Conservation (phyloP, 768 basidiomycete genomes). For the Gloeostereum incarnatum region DNA sequence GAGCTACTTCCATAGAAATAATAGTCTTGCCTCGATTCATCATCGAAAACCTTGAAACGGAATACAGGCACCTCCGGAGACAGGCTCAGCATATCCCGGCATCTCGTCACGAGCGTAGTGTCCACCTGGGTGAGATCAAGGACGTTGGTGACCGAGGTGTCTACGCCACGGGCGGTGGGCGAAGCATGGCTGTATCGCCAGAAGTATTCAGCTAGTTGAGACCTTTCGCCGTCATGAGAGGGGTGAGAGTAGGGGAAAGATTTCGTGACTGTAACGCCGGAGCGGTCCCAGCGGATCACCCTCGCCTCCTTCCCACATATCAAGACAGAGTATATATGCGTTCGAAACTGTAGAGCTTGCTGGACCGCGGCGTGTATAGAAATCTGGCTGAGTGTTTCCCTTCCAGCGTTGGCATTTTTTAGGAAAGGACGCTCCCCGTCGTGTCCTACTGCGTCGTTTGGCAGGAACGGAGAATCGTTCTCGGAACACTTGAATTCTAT, state of each 20-base stretch:
- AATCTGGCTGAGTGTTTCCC: constrained; percentile 15
- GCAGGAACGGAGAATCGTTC: too few species aligned
- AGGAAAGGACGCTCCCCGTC: too few species aligned
- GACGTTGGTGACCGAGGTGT: constrained; percentile 17
- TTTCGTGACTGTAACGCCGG: constrained; percentile 19
- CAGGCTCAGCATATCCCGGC: too few species aligned
- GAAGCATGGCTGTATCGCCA: constrained; percentile 15
- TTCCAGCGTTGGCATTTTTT: neutral
- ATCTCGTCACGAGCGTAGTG: constrained; percentile 1
- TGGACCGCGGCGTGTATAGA: constrained; percentile 11
- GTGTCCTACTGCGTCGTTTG: too few species aligned
- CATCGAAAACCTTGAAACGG: constrained; percentile 7
- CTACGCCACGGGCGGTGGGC: constrained; percentile 13
- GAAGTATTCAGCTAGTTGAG: constrained; percentile 18
- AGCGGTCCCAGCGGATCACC: constrained; percentile 22
- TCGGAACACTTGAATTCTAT: too few species aligned
- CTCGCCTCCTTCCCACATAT: constrained; percentile 15
- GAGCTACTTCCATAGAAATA: constrained; percentile 11
- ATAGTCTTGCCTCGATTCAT: neutral
- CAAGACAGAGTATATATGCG: constrained; percentile 16
- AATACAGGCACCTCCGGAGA: neutral
- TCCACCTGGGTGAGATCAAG: constrained; percentile 7
- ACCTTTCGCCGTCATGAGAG: constrained; percentile 2
- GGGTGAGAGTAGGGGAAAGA: constrained; percentile 15
- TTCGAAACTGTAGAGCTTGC: constrained; percentile 17